Evolutionary conservation across 371 early-diverging fungal species (phyloP).

Genomic region (Mortierella sp.): DNA sequence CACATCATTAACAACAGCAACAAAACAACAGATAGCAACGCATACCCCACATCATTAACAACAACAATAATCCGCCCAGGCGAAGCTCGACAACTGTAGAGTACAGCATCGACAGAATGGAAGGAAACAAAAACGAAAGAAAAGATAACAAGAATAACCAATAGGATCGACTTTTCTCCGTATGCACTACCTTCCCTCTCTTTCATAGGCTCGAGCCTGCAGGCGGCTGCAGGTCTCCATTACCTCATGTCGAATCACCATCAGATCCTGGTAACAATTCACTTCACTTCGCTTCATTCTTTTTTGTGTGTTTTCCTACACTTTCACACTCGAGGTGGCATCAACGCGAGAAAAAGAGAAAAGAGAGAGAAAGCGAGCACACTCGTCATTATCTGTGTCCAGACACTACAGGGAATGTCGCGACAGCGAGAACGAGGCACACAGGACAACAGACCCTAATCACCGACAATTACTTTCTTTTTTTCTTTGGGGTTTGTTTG

Average conservation of each 20-base stretch:
- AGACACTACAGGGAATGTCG: background rate
- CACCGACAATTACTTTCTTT: background rate
- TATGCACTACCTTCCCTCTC: slow-evolving; percentile 1
- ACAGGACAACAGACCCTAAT: background rate
- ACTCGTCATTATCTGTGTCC: background rate
- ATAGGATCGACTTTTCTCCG: slow-evolving; percentile 3
- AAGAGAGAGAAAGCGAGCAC: background rate
- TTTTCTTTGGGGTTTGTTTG: background rate
- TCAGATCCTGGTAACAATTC: slow-evolving; percentile 63
- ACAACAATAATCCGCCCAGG: background rate
- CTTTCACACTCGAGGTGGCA: too few relatives aligned
- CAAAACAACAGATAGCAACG: background rate
- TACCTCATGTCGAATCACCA: slow-evolving; percentile 71
- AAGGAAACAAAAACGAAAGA: background rate
- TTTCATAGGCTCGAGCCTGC: slow-evolving; percentile 62
- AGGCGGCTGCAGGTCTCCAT: slow-evolving; percentile 70
- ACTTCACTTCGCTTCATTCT: background rate
- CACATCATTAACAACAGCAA: background rate
- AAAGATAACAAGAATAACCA: background rate
- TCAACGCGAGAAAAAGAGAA: too few relatives aligned
- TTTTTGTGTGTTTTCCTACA: background rate
- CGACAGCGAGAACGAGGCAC: background rate
- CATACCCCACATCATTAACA: background rate
- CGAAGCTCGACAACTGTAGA: background rate
- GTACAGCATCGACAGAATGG: background rate